phyloP scores from a whole-genome alignment of 495 filamentous ascomycete species.

The Staphylotrichum longicolle region DNA sequence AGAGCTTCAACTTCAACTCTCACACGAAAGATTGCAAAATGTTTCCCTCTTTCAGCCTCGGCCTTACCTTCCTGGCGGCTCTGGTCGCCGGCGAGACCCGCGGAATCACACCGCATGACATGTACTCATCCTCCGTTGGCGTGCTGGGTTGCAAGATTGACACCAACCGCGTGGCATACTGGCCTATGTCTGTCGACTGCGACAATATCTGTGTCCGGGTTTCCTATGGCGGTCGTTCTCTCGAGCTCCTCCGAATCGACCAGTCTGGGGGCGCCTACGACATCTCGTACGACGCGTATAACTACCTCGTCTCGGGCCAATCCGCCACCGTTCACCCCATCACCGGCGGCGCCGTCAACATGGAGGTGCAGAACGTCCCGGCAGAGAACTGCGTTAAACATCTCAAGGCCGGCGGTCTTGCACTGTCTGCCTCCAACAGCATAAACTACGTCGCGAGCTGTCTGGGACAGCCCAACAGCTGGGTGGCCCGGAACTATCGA shows the following conservation, averaged over 20 bases:
- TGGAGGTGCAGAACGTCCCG: constrained; percentile 37
- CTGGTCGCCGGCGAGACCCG: constrained; percentile 11
- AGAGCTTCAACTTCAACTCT: no score
- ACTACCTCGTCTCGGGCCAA: constrained; percentile 41
- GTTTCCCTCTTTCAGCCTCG: background rate
- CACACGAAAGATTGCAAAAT: background rate
- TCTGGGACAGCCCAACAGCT: constrained; percentile 36
- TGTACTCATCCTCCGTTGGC: no score
- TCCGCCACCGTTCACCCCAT: constrained; percentile 34
- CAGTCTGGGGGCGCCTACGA: constrained; percentile 44
- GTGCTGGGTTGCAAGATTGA: no score
- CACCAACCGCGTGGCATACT: no score
- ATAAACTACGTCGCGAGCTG: constrained; percentile 44
- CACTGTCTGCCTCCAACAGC: constrained; percentile 43
- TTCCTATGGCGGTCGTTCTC: constrained; percentile 35
- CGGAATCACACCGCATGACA: constrained; percentile 24
- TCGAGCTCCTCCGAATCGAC: constrained; percentile 44
- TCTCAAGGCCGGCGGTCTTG: constrained; percentile 36
- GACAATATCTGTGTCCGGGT: constrained; percentile 44
- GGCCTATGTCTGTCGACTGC: constrained; percentile 37
- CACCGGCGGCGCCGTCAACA: constrained; percentile 37
- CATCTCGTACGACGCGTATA: constrained; percentile 46
- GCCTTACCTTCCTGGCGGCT: background rate
- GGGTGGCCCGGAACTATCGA: constrained; percentile 36
- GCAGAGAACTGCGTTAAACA: constrained; percentile 35